A percentile compares a stretch with the other conserved stretches of the same genome.
These are phyloP conservation scores for Davidsoniella eucalypti DNA, from an alignment of 2,329 filamentous ascomycete genomes.

Conservation along the genomic window DNA sequence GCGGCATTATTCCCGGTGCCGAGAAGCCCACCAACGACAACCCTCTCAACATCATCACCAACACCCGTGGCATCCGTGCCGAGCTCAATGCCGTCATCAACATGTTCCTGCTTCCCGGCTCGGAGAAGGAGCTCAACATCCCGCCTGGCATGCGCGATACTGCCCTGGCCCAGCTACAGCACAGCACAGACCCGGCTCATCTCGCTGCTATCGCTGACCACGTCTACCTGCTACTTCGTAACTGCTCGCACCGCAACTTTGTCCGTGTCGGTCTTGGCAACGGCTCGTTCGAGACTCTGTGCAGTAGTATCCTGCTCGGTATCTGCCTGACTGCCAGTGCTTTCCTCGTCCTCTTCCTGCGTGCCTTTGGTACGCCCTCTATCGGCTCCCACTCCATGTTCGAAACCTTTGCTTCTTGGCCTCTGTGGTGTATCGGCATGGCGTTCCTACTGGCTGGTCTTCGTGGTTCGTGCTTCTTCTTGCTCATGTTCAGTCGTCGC, in stretches of 20 bases:
- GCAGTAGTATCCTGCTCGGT: slow-evolving; percentile 28
- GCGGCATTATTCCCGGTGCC: slow-evolving; percentile 12
- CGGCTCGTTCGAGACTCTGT: slow-evolving; percentile 32
- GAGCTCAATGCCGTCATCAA: slow-evolving; percentile 26
- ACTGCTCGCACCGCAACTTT: slow-evolving; percentile 34
- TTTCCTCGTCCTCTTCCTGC: slow-evolving; percentile 24
- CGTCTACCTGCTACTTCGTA: slow-evolving; percentile 28
- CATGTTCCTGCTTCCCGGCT: slow-evolving; percentile 25
- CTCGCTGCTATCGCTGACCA: slow-evolving; percentile 30
- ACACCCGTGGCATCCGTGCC: slow-evolving; percentile 14
- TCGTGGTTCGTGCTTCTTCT: slow-evolving; percentile 30
- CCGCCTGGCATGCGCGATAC: slow-evolving; percentile 25
- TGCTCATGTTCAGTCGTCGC: slow-evolving; percentile 28
- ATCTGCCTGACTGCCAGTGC: slow-evolving; percentile 25
- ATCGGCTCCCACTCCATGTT: slow-evolving; percentile 25
- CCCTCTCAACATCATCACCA: slow-evolving; percentile 13
- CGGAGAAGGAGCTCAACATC: slow-evolving; percentile 32
- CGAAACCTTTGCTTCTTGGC: slow-evolving; percentile 27
- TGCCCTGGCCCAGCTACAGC: slow-evolving; percentile 22
- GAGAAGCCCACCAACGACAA: slow-evolving; percentile 9
- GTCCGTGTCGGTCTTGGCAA: slow-evolving; percentile 37
- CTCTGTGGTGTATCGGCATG: slow-evolving; percentile 29
- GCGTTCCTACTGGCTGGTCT: slow-evolving; percentile 28
- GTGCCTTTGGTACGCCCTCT: slow-evolving; percentile 22
- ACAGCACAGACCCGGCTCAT: slow-evolving; percentile 22